These are phyloP conservation scores for Trichoderma hamatum DNA, from an alignment of 2,329 filamentous ascomycete species.

Conservation along the genomic window DNA sequence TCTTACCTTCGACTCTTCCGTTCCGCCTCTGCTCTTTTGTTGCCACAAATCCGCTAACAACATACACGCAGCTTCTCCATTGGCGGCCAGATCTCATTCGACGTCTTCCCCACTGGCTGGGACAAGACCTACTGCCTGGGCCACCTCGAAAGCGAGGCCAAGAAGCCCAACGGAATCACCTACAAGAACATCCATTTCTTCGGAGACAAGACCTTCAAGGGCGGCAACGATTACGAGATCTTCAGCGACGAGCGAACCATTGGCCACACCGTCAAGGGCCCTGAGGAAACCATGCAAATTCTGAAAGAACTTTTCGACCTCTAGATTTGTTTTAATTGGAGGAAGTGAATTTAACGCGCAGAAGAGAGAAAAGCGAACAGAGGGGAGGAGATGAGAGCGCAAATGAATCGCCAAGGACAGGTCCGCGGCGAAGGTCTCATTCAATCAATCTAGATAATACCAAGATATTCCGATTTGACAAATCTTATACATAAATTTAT, in stretches of 20 bases:
- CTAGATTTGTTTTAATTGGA: constrained; percentile 39
- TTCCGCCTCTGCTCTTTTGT: not conserved
- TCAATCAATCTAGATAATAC: constrained; percentile 16
- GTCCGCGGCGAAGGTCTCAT: not conserved
- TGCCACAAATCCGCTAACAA: no score
- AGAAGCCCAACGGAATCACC: constrained; percentile 67
- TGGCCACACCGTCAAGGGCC: constrained; percentile 80
- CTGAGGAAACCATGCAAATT: constrained; percentile 79
- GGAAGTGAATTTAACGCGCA: not conserved
- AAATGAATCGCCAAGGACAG: not conserved
- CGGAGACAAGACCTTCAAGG: constrained; percentile 88
- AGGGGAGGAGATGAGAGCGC: not conserved
- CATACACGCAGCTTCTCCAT: constrained; percentile 74
- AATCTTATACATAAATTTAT: not conserved
- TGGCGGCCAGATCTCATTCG: constrained; percentile 96
- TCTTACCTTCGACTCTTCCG: no score
- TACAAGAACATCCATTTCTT: constrained; percentile 97
- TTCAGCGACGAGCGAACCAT: constrained; percentile 79
- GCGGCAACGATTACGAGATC: constrained; percentile 97
- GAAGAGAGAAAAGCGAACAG: not conserved
- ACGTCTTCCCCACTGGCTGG: constrained; percentile 96
- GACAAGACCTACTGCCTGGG: constrained; percentile 97
- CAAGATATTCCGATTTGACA: constrained; percentile 4
- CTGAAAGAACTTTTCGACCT: constrained; percentile 80
- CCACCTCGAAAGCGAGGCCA: constrained; percentile 81